A percentile compares a stretch with the other conserved stretches of the same genome.
Evolutionary conservation across 2,329 filamentous ascomycete genomes (phyloP).

Genomic region (Xylariaceae sp.): DNA sequence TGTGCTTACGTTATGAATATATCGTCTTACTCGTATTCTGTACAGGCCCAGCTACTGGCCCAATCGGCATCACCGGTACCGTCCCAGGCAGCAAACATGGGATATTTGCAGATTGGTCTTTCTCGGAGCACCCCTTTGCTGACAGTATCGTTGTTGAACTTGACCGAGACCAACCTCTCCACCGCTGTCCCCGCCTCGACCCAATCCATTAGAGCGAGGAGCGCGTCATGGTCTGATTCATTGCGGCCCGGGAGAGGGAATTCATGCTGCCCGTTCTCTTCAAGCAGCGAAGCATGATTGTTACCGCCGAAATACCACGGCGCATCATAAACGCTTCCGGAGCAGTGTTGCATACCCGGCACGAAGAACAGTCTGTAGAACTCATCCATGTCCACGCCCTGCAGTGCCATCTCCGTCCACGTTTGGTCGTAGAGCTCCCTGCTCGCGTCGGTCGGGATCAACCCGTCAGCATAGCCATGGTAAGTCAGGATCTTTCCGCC

Average conservation of each 20-base stretch:
- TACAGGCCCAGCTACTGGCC: not conserved
- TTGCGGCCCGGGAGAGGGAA: slow-evolving; percentile 21
- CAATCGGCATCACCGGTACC: not conserved
- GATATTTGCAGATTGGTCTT: slow-evolving; percentile 3
- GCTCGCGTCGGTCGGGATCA: slow-evolving; percentile 17
- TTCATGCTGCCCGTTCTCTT: slow-evolving; percentile 23
- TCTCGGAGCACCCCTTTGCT: not conserved
- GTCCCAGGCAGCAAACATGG: not conserved
- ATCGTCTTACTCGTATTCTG: not conserved
- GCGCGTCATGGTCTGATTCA: slow-evolving; percentile 21
- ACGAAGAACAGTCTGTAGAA: slow-evolving; percentile 42
- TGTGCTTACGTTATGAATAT: not conserved
- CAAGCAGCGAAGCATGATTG: slow-evolving; percentile 21
- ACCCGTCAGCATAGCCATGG: slow-evolving; percentile 24
- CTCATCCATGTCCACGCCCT: slow-evolving; percentile 33
- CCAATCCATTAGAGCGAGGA: slow-evolving; percentile 26
- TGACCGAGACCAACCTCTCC: slow-evolving; percentile 5
- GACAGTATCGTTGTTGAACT: slow-evolving; percentile 3
- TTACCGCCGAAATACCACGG: slow-evolving; percentile 27
- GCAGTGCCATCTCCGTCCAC: slow-evolving; percentile 14
- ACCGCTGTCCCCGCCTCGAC: slow-evolving; percentile 19
- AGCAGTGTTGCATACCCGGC: slow-evolving; percentile 42
- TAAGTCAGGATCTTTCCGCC: slow-evolving; percentile 27
- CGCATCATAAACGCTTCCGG: slow-evolving; percentile 16
- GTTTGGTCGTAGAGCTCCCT: slow-evolving; percentile 10